Conservation (phyloP, 78 protist species). For the Capsaspora owczarzaki region DNA sequence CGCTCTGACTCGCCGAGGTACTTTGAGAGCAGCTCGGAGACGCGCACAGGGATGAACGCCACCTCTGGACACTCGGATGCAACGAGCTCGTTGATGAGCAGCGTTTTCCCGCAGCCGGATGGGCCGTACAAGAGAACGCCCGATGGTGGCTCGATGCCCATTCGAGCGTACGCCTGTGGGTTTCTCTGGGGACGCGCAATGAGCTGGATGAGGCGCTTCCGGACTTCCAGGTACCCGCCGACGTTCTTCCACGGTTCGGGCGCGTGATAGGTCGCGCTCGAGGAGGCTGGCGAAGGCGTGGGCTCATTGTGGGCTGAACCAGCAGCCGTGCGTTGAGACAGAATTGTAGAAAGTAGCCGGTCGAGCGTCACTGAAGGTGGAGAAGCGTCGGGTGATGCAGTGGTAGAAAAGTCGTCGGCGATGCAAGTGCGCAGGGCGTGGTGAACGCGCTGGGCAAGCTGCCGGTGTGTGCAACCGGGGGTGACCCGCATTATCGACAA, state of each 20-base stretch:
- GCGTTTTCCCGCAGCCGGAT: slow-evolving; percentile 92
- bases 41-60: slow-evolving; percentile 73
- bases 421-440: too few species aligned
- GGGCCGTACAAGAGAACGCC: slow-evolving; percentile 87
- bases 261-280: too few species aligned
- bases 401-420: too few species aligned
- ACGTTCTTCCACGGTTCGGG: not conserved
- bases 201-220: not conserved
- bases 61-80: slow-evolving; percentile 87
- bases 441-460: too few species aligned
- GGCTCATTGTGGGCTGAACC: too few species aligned
- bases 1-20: slow-evolving; percentile 79
- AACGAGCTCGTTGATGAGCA: slow-evolving; percentile 51
- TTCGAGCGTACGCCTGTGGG: not conserved
- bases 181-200: not conserved
- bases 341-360: too few species aligned
- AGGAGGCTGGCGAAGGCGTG: too few species aligned
- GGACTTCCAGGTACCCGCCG: not conserved
- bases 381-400: too few species aligned
- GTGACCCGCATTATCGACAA: too few species aligned
- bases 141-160: not conserved
- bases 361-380: too few species aligned
- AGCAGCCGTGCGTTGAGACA: too few species aligned
- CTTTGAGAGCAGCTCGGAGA: slow-evolving; percentile 84
- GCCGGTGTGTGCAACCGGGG: too few species aligned